Percentiles rank a stretch among this genome's conserved stretches.
These are phyloP conservation scores for Chrysopogon serrulatus DNA, from an alignment of 176 grass and related monocot species.

Conservation along the genomic window DNA sequence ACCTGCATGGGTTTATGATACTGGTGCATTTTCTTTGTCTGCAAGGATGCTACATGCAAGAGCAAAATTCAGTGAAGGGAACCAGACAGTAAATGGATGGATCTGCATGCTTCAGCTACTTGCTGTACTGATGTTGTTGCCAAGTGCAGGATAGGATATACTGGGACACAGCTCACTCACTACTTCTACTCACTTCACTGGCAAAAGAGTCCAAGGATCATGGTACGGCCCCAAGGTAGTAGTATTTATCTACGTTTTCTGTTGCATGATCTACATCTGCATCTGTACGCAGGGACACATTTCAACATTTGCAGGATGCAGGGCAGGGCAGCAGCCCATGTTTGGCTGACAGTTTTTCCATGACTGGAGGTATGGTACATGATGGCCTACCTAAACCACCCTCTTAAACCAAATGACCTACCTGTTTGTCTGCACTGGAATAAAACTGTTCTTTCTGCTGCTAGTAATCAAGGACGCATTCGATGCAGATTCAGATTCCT, in stretches of 20 bases:
- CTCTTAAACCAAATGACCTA: slow-evolving; percentile 14
- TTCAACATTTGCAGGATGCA: neutral
- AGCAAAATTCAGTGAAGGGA: neutral
- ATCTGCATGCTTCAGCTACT: slow-evolving; percentile 23
- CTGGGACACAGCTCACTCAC: neutral
- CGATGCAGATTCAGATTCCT: neutral
- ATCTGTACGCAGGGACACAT: neutral
- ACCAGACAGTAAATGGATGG: neutral
- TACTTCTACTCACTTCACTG: slow-evolving; percentile 12
- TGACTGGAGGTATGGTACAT: neutral
- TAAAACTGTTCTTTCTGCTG: neutral
- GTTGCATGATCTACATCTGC: neutral
- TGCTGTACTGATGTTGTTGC: slow-evolving; percentile 13
- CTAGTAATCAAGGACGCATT: neutral
- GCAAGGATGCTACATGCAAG: slow-evolving; percentile 8
- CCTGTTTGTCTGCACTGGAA: neutral
- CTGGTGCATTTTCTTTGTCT: slow-evolving; percentile 10
- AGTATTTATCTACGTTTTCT: neutral
- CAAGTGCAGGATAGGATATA: neutral
- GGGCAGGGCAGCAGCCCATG: neutral
- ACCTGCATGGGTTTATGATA: slow-evolving; percentile 34
- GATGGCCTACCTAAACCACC: slow-evolving; percentile 18
- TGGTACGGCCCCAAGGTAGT: neutral
- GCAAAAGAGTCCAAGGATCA: slow-evolving; percentile 7
- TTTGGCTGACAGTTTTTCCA: slow-evolving; percentile 1